Percentiles rank a stretch among this genome's conserved stretches.
phyloP scores from a whole-genome alignment of 176 grass and related monocot genomes.

The Calamus simplicifolius region DNA sequence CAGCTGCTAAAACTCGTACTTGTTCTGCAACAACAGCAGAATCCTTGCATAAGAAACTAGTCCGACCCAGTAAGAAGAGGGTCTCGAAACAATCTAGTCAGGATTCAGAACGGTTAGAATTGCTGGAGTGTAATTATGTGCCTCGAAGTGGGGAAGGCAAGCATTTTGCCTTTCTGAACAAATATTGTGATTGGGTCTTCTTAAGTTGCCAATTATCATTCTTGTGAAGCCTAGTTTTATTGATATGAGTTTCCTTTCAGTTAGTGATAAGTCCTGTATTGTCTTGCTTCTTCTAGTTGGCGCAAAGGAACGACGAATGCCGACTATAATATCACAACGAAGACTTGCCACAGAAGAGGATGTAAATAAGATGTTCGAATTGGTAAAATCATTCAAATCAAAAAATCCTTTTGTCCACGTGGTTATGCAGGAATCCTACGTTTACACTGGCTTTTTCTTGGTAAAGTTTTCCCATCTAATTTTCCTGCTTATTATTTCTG shows the following conservation, averaged over 20 bases:
- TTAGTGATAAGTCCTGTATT: no score
- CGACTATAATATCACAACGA: slow-evolving; percentile 50
- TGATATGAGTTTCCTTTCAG: no score
- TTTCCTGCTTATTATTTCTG: slow-evolving; percentile 8
- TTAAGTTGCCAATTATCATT: no score
- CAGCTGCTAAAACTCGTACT: background rate
- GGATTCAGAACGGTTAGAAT: slow-evolving; percentile 5
- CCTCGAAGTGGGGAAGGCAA: slow-evolving; percentile 32
- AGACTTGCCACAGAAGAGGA: slow-evolving; percentile 56
- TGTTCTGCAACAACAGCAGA: background rate
- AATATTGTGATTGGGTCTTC: no score
- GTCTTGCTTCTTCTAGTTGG: slow-evolving; percentile 25
- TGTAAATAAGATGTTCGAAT: slow-evolving; percentile 40
- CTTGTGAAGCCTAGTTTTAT: no score
- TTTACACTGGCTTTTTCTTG: slow-evolving; percentile 75
- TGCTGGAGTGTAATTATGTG: slow-evolving; percentile 13
- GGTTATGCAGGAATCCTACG: slow-evolving; percentile 74
- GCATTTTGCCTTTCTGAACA: slow-evolving; percentile 5
- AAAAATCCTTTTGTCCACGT: slow-evolving; percentile 42
- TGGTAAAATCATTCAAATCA: slow-evolving; percentile 56
- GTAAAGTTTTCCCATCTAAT: slow-evolving; percentile 30
- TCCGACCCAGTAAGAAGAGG: no score
- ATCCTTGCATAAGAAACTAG: slow-evolving; percentile 14
- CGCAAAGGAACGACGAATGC: slow-evolving; percentile 33
- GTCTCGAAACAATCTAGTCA: slow-evolving; percentile 15